Evolutionary conservation across 2,329 filamentous ascomycete genomes (phyloP), one percentile per base, ranked within the genome.

Genomic region (Pestalotiopsis sp.): DNA sequence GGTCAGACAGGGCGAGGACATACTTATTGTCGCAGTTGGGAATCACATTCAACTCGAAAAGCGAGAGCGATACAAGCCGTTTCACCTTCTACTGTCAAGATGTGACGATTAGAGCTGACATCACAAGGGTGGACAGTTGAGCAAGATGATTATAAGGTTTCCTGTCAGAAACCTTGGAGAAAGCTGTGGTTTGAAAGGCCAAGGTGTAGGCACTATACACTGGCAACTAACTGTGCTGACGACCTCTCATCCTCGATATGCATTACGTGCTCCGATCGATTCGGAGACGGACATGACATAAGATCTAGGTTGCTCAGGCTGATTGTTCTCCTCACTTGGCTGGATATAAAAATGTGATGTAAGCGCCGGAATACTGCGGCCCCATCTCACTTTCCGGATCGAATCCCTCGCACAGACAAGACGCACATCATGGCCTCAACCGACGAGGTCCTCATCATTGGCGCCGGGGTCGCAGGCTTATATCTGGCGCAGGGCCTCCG

Each of bases 401-500:
- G 27, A 31, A 7, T 31, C 27, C 27, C 27, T 31, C 27, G 6
- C 27, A 57, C 11, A 25, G 25, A 59, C 9, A 59, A 17, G 25
- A 31, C 57, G 27, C 13, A 59, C 11, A 59, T 11, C 23, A 59
- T 59, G 57, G 11, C 57, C 57, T 59, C 57, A 9, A 59, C 23
- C 11, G 45, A 66, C 5, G 31, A 60, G 23, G 60, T 82, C 27
- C 74, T 82, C 31, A 81, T 82, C 58, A 73, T 80, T 20, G 80
- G 80, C 13, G 78, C 72, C 27, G 80, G 80, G 6, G 71, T 81
- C 14, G 76, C 76, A 20, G 80, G 80, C 3, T 73, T 81, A 1
- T 74, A 73, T 27, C 74, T 82, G 2, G 79, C 79, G 3, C 79
- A 81, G 66, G 77, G 76, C n/a, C 75, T 81, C 4, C 73, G 73